These are phyloP conservation scores for Aureobasidium sp. DNA, from an alignment of 2,329 filamentous ascomycete species.

Conservation along the genomic window DNA sequence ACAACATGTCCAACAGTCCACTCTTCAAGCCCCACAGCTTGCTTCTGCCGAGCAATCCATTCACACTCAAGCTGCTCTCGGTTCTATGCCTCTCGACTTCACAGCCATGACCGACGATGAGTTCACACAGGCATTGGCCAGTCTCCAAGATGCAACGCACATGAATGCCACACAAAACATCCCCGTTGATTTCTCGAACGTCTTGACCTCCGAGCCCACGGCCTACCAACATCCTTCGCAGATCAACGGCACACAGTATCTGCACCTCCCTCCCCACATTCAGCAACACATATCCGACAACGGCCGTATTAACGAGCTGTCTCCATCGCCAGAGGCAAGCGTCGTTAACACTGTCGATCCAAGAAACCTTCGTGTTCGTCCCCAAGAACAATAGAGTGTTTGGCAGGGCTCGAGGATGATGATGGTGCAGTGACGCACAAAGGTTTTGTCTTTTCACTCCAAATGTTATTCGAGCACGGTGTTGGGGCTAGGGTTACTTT, in stretches of 20 bases:
- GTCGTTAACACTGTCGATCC: not conserved
- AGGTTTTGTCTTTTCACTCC: not conserved
- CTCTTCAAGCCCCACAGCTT: not conserved
- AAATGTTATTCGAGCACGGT: not conserved
- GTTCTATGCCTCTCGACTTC: not conserved
- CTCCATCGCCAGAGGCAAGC: not conserved
- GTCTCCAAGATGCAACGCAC: not conserved
- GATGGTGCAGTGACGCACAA: not conserved
- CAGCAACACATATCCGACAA: not conserved
- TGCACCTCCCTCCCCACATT: not conserved
- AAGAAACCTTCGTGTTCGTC: not conserved
- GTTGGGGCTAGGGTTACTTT: not conserved
- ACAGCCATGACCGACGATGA: not conserved
- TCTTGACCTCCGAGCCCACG: not conserved
- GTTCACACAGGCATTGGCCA: not conserved
- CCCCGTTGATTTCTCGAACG: not conserved
- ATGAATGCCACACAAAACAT: not conserved
- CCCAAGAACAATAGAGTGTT: not conserved
- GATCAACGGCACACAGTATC: not conserved
- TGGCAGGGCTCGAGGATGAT: not conserved
- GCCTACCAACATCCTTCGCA: not conserved
- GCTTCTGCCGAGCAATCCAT: not conserved
- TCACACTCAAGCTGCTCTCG: not conserved
- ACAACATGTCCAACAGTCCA: not conserved
- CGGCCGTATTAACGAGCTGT: not conserved